These are phyloP conservation scores for Cadophora gregata DNA, from an alignment of 2,329 filamentous ascomycete genomes.

Conservation along the genomic window DNA sequence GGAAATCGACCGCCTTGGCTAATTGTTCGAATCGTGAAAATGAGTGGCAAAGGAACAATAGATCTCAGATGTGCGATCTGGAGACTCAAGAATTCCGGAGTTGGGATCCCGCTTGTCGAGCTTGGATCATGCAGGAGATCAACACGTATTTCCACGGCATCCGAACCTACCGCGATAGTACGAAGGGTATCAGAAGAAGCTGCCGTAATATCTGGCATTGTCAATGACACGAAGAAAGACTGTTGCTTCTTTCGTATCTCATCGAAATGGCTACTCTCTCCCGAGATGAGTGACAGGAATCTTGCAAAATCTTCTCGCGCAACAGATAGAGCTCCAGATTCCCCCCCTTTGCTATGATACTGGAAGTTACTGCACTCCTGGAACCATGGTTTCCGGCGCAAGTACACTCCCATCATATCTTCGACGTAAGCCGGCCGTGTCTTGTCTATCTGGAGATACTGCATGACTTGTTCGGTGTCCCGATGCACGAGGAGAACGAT, in stretches of 20 bases:
- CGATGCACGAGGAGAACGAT: constrained; percentile 87
- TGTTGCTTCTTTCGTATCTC: constrained; percentile 68
- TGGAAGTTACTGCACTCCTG: constrained; percentile 92
- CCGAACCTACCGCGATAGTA: constrained; percentile 79
- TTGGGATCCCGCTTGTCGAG: constrained; percentile 58
- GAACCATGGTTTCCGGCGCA: constrained; percentile 88
- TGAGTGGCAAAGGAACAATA: constrained; percentile 75
- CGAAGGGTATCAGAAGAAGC: constrained; percentile 69
- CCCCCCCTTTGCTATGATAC: constrained; percentile 78
- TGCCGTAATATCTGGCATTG: constrained; percentile 74
- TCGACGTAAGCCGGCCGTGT: constrained; percentile 90
- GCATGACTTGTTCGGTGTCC: constrained; percentile 85
- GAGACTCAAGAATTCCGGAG: constrained; percentile 77
- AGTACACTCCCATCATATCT: constrained; percentile 89
- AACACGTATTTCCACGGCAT: constrained; percentile 93
- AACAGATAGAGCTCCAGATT: constrained; percentile 40
- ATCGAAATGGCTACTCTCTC: constrained; percentile 61
- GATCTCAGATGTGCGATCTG: constrained; percentile 83
- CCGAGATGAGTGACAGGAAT: constrained; percentile 74
- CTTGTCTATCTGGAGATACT: constrained; percentile 88
- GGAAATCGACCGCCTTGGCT: constrained; percentile 90
- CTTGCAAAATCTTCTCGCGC: constrained; percentile 68
- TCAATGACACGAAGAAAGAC: constrained; percentile 93
- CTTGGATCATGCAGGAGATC: constrained; percentile 80
- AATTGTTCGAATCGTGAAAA: constrained; percentile 88